phyloP scores from a whole-genome alignment of 2,329 filamentous ascomycete genomes.

The Penicillium sp. region DNA sequence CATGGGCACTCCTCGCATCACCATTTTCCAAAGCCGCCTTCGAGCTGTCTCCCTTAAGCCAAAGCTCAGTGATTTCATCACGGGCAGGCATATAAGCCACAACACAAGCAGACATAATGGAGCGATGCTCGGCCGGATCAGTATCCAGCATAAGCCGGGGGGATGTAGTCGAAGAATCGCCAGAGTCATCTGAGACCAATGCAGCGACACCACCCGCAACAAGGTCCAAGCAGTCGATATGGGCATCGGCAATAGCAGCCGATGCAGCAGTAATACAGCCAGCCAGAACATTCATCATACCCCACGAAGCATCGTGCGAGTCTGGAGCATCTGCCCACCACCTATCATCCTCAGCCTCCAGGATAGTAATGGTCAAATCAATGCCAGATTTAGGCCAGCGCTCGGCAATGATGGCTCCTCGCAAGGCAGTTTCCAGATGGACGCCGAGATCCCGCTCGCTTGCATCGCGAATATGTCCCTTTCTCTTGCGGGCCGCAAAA shows the following conservation, averaged over 20 bases:
- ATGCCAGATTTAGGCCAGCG: slow-evolving; percentile 98
- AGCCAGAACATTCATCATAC: slow-evolving; percentile 85
- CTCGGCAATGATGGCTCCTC: slow-evolving; percentile 87
- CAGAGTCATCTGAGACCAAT: slow-evolving; percentile 54
- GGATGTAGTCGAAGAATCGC: slow-evolving; percentile 20
- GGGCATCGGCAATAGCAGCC: slow-evolving; percentile 88
- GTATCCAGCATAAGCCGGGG: slow-evolving; percentile 68
- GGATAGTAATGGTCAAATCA: slow-evolving; percentile 88
- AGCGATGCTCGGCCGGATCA: slow-evolving; percentile 74
- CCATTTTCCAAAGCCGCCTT: slow-evolving; percentile 27
- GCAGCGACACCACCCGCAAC: slow-evolving; percentile 88
- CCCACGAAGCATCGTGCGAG: slow-evolving; percentile 67
- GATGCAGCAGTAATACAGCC: slow-evolving; percentile 93
- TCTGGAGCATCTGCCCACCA: slow-evolving; percentile 60
- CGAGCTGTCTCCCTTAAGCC: slow-evolving; percentile 75
- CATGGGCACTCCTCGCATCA: slow-evolving; percentile 44
- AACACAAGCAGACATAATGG: slow-evolving; percentile 79
- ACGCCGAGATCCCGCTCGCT: slow-evolving; percentile 86
- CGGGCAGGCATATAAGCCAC: slow-evolving; percentile 83
- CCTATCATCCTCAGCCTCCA: slow-evolving; percentile 86
- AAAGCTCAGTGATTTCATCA: slow-evolving; percentile 91
- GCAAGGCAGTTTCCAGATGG: slow-evolving; percentile 85
- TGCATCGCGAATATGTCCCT: slow-evolving; percentile 82
- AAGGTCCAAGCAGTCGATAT: slow-evolving; percentile 92
- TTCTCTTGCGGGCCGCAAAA: slow-evolving; percentile 79